Evolutionary conservation across 2,329 filamentous ascomycete species (phyloP), one percentile per base, ranked within the genome.

Genomic region (Leptosphaerulina australis): DNA sequence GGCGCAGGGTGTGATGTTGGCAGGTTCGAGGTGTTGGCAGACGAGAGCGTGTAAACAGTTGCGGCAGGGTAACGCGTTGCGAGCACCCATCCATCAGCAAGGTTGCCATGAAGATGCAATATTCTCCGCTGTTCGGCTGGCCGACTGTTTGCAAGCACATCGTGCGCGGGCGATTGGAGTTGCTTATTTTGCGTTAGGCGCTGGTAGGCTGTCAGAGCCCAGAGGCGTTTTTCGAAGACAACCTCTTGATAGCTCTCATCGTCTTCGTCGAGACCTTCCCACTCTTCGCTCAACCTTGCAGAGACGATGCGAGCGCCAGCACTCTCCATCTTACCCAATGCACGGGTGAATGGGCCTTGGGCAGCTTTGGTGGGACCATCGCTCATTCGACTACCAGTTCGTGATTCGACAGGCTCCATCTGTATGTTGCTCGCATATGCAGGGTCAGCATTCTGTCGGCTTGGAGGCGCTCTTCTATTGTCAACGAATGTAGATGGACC

Each of bases 131-230:
- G 62, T 10, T 66, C 57, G 18, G 40, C 55, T 3, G 60, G 60
- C 9, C 59, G 60, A 38, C 60, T 62, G 15, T 39, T 50, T 35
- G 45, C 57, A 8, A 66, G 55, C 25, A 64, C 3, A 12, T 66
- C 63, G 33, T 66, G 63, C 17, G 61, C 57, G 10, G 63, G 63
- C 10, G 60, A 64, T 28, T 65, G 63, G 2, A 66, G 40, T 3
- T 63, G 61, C 36, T 66, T 66, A 33, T 64, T 60, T 31, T 66
- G 62, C 7, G 63, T 66, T 21, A 66, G 44, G 26, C 63, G 62
- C 31, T 63, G 62, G 30, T 65, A 66, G 1, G 62, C 63, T 9
- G 59, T 62, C 24, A 66, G 24, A 17, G 62, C 62, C 63, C 63
- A 66, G 3, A 66, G 56, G n/a, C 63, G 54, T 36, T 66, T 64